Conservation (phyloP, 352 stramenopile genomes). For the Phytophthora melonis region DNA sequence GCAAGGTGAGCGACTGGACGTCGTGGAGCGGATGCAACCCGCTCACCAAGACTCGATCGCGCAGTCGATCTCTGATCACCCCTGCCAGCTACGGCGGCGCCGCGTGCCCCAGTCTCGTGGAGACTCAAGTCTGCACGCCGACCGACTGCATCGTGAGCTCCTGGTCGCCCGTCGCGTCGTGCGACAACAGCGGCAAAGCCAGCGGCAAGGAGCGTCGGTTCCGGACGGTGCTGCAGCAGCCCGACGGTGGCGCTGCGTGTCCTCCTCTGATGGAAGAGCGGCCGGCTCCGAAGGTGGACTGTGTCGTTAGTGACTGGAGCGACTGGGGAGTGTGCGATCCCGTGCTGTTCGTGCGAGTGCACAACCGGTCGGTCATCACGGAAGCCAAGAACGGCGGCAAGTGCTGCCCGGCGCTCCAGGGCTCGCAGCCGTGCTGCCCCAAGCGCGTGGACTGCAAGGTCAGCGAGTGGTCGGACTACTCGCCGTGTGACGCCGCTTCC, state of each 20-base stretch:
- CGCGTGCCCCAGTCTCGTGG: slow-evolving; percentile 45
- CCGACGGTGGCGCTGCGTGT: slow-evolving; percentile 54
- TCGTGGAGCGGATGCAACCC: slow-evolving; percentile 50
- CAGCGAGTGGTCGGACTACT: slow-evolving; percentile 56
- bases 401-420: slow-evolving; percentile 45
- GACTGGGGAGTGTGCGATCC: slow-evolving; percentile 48
- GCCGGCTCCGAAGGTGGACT: slow-evolving; percentile 53
- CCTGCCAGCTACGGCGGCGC: slow-evolving; percentile 44
- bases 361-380: slow-evolving; percentile 42
- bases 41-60: slow-evolving; percentile 44
- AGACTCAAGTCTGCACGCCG: slow-evolving; percentile 43
- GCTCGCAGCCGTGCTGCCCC: slow-evolving; percentile 46
- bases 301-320: slow-evolving; percentile 49
- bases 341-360: slow-evolving; percentile 28
- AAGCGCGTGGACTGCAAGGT: slow-evolving; percentile 62
- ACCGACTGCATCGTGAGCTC: slow-evolving; percentile 56
- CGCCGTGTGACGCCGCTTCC: slow-evolving; percentile 49
- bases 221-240: slow-evolving; percentile 47
- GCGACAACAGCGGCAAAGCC: slow-evolving; percentile 24
- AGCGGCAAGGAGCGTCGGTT: slow-evolving; percentile 40
- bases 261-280: slow-evolving; percentile 56
- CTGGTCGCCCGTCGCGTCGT: slow-evolving; percentile 64
- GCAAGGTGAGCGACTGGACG: slow-evolving; percentile 53
- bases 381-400: slow-evolving; percentile 44
- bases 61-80: slow-evolving; percentile 47